These are phyloP conservation scores for Colletotrichum sublineola DNA, from an alignment of 2,329 filamentous ascomycete genomes.

Conservation along the genomic window DNA sequence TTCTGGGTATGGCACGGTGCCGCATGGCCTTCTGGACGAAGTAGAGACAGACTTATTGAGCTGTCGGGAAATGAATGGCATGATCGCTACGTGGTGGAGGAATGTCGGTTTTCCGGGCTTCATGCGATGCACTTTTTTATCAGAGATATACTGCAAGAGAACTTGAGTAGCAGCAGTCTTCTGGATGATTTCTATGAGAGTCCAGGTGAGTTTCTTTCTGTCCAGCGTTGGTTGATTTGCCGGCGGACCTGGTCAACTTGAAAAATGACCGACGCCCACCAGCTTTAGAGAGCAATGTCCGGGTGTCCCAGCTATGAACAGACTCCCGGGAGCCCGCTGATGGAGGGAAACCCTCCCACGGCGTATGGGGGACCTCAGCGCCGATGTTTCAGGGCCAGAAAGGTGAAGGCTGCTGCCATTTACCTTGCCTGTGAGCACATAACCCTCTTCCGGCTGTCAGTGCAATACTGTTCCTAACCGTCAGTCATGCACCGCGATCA, in stretches of 20 bases:
- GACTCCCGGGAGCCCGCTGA: too few relatives aligned
- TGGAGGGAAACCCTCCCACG: neutral
- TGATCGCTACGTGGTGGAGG: slow-evolving; percentile 55
- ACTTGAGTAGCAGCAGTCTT: too few relatives aligned
- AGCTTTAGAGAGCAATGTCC: too few relatives aligned
- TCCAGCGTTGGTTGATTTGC: too few relatives aligned
- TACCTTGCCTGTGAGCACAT: neutral
- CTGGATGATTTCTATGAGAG: too few relatives aligned
- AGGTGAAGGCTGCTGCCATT: neutral
- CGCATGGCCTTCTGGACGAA: slow-evolving; percentile 49
- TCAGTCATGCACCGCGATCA: slow-evolving; percentile 4
- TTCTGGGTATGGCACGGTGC: slow-evolving; percentile 53
- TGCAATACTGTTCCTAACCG: neutral
- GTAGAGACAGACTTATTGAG: slow-evolving; percentile 49
- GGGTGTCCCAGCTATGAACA: too few relatives aligned
- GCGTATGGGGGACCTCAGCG: slow-evolving; percentile 23
- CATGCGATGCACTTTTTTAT: too few relatives aligned
- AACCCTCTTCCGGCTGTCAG: neutral
- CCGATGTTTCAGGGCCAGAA: neutral
- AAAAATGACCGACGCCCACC: too few relatives aligned
- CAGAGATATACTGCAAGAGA: too few relatives aligned
- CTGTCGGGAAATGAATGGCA: slow-evolving; percentile 61
- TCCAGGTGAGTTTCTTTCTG: too few relatives aligned
- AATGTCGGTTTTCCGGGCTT: slow-evolving; percentile 58
- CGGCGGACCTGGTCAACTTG: too few relatives aligned